These are phyloP conservation scores for Ramichloridium luteum DNA, from an alignment of 2,329 filamentous ascomycete species.

Conservation along the genomic window DNA sequence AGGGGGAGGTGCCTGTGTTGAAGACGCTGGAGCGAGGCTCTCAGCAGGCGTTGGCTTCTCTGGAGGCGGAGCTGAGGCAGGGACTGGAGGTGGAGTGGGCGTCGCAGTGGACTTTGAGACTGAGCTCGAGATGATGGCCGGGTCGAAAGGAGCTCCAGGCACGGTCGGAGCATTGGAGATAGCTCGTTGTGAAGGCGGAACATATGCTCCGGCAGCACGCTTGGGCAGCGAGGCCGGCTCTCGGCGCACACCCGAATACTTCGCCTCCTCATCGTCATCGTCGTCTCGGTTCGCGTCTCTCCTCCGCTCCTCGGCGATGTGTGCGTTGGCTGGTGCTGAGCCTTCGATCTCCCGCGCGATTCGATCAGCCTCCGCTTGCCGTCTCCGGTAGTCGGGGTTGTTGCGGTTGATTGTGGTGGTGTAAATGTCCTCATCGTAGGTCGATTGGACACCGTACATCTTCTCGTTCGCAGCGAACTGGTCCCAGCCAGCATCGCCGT, in stretches of 20 bases:
- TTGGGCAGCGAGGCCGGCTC: slow-evolving; percentile 48
- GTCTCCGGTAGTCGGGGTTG: slow-evolving; percentile 69
- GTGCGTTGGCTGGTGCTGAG: slow-evolving; percentile 59
- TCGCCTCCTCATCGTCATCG: slow-evolving; percentile 81
- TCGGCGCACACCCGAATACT: slow-evolving; percentile 88
- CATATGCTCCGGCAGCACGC: slow-evolving; percentile 62
- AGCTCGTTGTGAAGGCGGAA: slow-evolving; percentile 74
- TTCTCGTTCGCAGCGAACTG: slow-evolving; percentile 86
- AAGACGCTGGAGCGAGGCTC: slow-evolving; percentile 19
- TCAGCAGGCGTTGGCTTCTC: slow-evolving; percentile 11
- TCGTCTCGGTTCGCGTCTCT: slow-evolving; percentile 53
- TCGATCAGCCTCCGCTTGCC: slow-evolving; percentile 64
- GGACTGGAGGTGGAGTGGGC: slow-evolving; percentile 6
- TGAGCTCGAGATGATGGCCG: slow-evolving; percentile 83
- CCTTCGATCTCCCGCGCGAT: slow-evolving; percentile 84
- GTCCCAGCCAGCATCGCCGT: slow-evolving; percentile 57
- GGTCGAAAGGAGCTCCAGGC: slow-evolving; percentile 66
- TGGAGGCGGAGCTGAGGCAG: slow-evolving; percentile 2
- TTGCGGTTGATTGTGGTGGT: slow-evolving; percentile 80
- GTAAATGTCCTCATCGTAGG: slow-evolving; percentile 90
- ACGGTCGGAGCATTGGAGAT: slow-evolving; percentile 63
- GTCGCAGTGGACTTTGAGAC: slow-evolving; percentile 41
- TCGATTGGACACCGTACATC: slow-evolving; percentile 75
- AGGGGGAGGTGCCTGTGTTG: slow-evolving; percentile 12
- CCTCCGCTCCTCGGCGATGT: slow-evolving; percentile 75